phyloP scores from a whole-genome alignment of 1,284 basidiomycete species.

The Cryptococcus sp. region DNA sequence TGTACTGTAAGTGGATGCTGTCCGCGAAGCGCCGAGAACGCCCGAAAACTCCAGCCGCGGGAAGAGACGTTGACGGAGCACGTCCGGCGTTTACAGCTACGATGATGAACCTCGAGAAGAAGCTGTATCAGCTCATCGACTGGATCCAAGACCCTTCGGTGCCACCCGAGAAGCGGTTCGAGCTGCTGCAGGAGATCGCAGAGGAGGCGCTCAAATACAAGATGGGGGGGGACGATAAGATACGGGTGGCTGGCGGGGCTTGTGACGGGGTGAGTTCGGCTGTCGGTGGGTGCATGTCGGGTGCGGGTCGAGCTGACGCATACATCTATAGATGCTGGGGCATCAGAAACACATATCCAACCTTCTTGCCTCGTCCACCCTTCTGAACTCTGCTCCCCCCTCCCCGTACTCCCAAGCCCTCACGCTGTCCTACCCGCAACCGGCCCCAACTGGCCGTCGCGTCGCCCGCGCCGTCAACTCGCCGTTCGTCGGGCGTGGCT shows the following conservation, averaged over 20 bases:
- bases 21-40: not conserved
- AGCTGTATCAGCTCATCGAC: constrained; percentile 68
- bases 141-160: constrained; percentile 67
- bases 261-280: constrained; percentile 66
- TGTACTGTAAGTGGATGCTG: constrained; percentile 59
- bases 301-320: not conserved
- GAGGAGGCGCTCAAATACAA: constrained; percentile 89
- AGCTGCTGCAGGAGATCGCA: constrained; percentile 85
- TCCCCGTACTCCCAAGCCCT: constrained; percentile 58
- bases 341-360: constrained; percentile 65
- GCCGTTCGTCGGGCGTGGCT: constrained; percentile 29
- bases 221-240: constrained; percentile 97
- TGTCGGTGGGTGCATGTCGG: not conserved
- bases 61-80: not conserved
- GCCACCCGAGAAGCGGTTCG: constrained; percentile 74
- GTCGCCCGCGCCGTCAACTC: constrained; percentile 40
- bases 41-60: too few species aligned
- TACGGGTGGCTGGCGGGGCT: constrained; percentile 89
- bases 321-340: constrained; percentile 56
- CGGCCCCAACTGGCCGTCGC: constrained; percentile 50
- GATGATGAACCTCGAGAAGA: constrained; percentile 70
- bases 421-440: constrained; percentile 60
- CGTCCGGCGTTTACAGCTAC: constrained; percentile 59
- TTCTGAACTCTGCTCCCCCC: constrained; percentile 54
- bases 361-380: constrained; percentile 43